These are phyloP conservation scores for Coemansia sp. DNA, from an alignment of 192 early-diverging fungal species.

Conservation along the genomic window DNA sequence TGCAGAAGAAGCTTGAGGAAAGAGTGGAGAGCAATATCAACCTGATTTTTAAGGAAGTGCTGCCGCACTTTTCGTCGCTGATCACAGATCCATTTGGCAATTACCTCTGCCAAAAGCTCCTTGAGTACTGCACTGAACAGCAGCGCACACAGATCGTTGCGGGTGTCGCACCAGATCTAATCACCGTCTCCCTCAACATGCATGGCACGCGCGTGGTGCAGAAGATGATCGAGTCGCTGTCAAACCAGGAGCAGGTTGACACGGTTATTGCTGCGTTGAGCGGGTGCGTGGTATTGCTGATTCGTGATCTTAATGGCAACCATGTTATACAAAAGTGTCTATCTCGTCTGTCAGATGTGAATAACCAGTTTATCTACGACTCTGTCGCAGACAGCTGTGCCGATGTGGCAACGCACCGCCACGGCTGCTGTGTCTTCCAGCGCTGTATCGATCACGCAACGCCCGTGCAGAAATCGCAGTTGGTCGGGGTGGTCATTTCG, in stretches of 20 bases:
- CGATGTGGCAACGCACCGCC: conserved; percentile 86
- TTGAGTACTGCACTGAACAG: conserved; percentile 75
- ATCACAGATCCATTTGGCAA: conserved; percentile 95
- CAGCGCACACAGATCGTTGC: conserved; percentile 75
- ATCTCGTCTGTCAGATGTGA: conserved; percentile 64
- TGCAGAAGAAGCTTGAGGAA: conserved; percentile 86
- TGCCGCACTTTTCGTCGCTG: conserved; percentile 70
- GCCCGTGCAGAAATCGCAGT: conserved; percentile 66
- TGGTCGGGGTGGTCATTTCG: conserved; percentile 74
- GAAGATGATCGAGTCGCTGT: conserved; percentile 83
- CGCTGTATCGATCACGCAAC: conserved; percentile 85
- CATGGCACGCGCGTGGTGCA: conserved; percentile 92
- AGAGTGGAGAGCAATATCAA: conserved; percentile 60
- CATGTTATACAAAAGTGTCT: conserved; percentile 93
- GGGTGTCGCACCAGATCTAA: conserved; percentile 68
- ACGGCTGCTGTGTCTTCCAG: conserved; percentile 90
- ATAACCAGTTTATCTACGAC: conserved; percentile 89
- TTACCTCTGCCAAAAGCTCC: conserved; percentile 87
- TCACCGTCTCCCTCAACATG: conserved; percentile 84
- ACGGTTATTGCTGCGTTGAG: conserved; percentile 67
- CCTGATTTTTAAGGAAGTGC: conserved; percentile 77
- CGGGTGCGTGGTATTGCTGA: conserved; percentile 73
- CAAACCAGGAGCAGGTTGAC: conserved; percentile 60
- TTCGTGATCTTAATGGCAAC: conserved; percentile 90
- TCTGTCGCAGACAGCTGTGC: conserved; percentile 73